Evolutionary conservation across 2,329 filamentous ascomycete species (phyloP).

Genomic region (Leptographium radiaticola): DNA sequence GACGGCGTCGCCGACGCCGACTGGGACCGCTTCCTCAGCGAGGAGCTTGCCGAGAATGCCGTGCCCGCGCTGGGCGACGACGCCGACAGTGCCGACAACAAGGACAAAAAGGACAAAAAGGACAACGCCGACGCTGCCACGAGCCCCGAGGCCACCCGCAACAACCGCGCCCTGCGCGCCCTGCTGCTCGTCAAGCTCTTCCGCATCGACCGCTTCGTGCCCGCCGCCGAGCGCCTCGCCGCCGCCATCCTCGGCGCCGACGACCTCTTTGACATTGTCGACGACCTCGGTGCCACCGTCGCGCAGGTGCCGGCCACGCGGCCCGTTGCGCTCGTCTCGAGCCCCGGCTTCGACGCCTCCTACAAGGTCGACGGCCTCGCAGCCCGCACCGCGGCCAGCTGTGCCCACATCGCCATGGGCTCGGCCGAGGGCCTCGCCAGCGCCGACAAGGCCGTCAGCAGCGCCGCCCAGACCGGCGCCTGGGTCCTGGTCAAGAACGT

Average conservation of each 20-base stretch:
- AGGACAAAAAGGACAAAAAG: background rate
- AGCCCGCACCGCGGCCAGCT: conserved; percentile 66
- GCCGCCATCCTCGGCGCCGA: conserved; percentile 70
- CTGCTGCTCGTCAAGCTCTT: conserved; percentile 87
- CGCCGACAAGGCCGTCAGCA: conserved; percentile 89
- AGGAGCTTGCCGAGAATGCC: conserved; percentile 75
- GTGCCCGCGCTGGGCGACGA: conserved; percentile 57
- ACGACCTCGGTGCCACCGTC: conserved; percentile 77
- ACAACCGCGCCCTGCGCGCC: conserved; percentile 69
- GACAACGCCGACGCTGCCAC: background rate
- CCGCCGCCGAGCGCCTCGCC: conserved; percentile 84
- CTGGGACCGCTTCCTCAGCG: conserved; percentile 73
- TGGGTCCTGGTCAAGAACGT: conserved; percentile 99
- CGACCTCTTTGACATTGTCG: conserved; percentile 68
- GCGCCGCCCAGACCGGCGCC: conserved; percentile 78
- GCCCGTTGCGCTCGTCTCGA: conserved; percentile 86
- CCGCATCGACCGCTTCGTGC: conserved; percentile 89
- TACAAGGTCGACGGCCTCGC: conserved; percentile 98
- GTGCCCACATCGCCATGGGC: conserved; percentile 98
- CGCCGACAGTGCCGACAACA: background rate
- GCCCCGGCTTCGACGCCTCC: conserved; percentile 91
- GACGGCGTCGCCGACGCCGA: conserved; percentile 45
- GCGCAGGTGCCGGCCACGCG: conserved; percentile 71
- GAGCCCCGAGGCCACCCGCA: conserved; percentile 12
- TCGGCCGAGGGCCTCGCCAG: conserved; percentile 87